Percentiles rank a stretch among this genome's conserved stretches.
Evolutionary conservation across 257 asterid genomes (phyloP).

Genomic region (Echites panduratus): DNA sequence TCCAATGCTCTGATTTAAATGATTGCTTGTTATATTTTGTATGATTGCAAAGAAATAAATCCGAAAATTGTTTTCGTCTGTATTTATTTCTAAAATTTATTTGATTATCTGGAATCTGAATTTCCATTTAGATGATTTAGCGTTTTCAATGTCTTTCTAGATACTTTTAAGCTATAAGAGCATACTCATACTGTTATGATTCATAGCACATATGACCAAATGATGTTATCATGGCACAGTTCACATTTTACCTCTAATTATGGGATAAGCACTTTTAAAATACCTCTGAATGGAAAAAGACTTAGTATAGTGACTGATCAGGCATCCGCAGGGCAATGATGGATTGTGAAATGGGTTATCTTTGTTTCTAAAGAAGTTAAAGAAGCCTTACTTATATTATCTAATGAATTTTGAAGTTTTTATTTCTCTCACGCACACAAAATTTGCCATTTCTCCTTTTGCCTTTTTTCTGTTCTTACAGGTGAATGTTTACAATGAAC

Average conservation of each 20-base stretch:
- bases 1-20: neutral
- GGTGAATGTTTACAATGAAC: conserved; percentile 84
- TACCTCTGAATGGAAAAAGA: neutral
- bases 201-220: neutral
- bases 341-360: neutral
- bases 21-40: neutral
- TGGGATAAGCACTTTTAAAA: neutral
- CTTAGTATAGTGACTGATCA: neutral
- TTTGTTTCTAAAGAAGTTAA: neutral
- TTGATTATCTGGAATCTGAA: neutral
- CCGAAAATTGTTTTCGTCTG: neutral
- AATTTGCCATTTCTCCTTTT: neutral
- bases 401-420: neutral
- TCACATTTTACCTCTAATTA: neutral
- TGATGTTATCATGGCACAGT: neutral
- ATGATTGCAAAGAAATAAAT: neutral
- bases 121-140: neutral
- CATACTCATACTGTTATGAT: neutral
- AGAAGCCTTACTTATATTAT: neutral
- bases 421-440: neutral
- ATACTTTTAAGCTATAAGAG: neutral
- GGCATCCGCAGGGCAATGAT: too few relatives aligned
- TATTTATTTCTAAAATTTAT: neutral
- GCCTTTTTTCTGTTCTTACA: conserved; percentile 27
- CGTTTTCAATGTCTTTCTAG: neutral